Conservation (phyloP, 2,329 filamentous ascomycete genomes). For the Penicillium verrucosum region DNA sequence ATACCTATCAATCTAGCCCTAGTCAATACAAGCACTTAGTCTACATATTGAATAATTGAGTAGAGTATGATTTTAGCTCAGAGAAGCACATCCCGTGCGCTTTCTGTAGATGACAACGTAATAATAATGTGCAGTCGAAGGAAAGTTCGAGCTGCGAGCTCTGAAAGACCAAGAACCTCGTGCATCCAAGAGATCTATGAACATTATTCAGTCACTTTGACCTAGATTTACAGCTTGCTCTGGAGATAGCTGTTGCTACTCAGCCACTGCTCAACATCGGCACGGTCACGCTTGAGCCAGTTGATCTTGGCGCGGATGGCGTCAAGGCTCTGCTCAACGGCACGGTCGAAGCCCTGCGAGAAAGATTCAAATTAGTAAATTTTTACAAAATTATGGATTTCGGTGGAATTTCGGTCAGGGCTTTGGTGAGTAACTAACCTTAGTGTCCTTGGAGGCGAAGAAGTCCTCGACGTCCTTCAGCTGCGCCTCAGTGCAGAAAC, state of each 20-base stretch:
- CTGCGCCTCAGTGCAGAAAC: slow-evolving; percentile 75
- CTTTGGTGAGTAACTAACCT: slow-evolving; percentile 43
- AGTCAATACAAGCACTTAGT: not conserved
- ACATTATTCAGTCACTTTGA: not conserved
- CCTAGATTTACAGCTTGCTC: slow-evolving; percentile 31
- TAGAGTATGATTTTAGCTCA: slow-evolving; percentile 4
- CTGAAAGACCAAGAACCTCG: not conserved
- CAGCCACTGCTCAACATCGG: slow-evolving; percentile 72
- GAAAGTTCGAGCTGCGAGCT: not conserved
- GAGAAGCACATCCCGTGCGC: slow-evolving; percentile 4
- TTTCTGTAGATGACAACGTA: not conserved
- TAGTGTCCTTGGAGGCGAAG: slow-evolving; percentile 78
- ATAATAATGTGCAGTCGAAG: not conserved
- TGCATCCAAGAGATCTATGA: not conserved
- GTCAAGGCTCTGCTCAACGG: slow-evolving; percentile 85
- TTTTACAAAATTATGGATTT: not conserved
- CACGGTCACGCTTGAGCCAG: slow-evolving; percentile 73
- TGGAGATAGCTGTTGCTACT: slow-evolving; percentile 61
- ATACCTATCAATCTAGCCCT: not conserved
- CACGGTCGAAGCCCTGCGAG: slow-evolving; percentile 69
- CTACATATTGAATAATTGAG: not conserved
- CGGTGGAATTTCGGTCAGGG: not conserved
- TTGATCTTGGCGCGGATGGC: slow-evolving; percentile 77
- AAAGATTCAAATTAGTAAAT: slow-evolving; percentile 13
- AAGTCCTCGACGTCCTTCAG: slow-evolving; percentile 73